Conservation (phyloP, 345 rosid genomes). For the Microcos paniculata region DNA sequence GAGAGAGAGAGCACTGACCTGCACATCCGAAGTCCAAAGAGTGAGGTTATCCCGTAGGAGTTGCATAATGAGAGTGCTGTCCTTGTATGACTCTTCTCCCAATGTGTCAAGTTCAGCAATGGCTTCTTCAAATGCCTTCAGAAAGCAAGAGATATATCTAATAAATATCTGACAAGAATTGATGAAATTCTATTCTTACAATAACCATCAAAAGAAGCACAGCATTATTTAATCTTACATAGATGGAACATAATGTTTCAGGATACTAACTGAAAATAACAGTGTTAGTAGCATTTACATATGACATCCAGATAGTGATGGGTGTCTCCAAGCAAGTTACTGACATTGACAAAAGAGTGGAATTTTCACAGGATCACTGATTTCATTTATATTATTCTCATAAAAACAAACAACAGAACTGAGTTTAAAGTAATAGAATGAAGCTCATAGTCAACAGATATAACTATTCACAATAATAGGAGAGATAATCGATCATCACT, state of each 20-base stretch:
- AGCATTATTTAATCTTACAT: background rate
- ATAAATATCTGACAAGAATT: background rate
- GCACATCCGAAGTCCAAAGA: conserved; percentile 96
- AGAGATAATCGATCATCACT: background rate
- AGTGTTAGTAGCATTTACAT: background rate
- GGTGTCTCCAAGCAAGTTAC: background rate
- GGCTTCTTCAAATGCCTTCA: conserved; percentile 94
- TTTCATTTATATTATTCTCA: conserved; percentile 4
- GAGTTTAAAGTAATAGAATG: background rate
- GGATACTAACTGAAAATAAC: background rate
- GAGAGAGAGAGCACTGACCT: conserved; percentile 41
- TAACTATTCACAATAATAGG: background rate
- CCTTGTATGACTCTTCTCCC: conserved; percentile 98
- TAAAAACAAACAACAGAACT: background rate
- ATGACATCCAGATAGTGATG: background rate
- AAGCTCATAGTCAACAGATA: background rate
- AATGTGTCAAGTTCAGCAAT: conserved; percentile 91
- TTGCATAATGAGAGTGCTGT: conserved; percentile 98
- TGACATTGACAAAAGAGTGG: too few relatives aligned
- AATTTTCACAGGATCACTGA: background rate
- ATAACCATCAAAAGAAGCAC: background rate
- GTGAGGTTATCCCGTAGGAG: conserved; percentile 92
- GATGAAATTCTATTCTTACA: background rate
- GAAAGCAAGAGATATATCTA: background rate
- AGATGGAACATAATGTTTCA: background rate